These are phyloP conservation scores for Colletotrichum horii DNA, from an alignment of 2,329 filamentous ascomycete species.

Conservation along the genomic window DNA sequence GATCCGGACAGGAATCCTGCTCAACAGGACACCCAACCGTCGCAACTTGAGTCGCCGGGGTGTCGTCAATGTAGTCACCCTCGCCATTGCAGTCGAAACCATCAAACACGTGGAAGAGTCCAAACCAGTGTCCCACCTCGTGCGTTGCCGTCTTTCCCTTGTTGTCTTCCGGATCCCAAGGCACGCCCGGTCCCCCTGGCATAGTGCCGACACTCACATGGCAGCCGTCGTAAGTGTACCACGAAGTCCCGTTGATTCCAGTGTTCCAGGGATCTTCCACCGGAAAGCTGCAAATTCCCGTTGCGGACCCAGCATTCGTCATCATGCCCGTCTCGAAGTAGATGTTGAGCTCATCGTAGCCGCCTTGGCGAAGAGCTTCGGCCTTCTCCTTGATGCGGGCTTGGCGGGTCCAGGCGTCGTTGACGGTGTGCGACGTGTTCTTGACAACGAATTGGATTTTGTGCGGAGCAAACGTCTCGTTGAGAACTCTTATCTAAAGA, in stretches of 20 bases:
- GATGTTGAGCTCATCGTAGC: conserved; percentile 44
- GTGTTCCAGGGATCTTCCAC: conserved; percentile 19
- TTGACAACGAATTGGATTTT: conserved; percentile 17
- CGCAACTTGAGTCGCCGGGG: conserved; percentile 28
- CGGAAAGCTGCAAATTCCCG: conserved; percentile 49
- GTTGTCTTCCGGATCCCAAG: conserved; percentile 25
- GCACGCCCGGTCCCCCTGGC: conserved; percentile 13
- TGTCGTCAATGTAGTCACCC: conserved; percentile 40
- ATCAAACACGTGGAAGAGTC: conserved; percentile 47
- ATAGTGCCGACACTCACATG: conserved; percentile 22
- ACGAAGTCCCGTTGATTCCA: conserved; percentile 6
- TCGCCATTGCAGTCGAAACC: conserved; percentile 32
- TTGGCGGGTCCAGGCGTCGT: conserved; percentile 7
- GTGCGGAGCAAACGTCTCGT: conserved; percentile 7
- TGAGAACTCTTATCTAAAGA: conserved; percentile 8
- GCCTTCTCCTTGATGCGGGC: conserved; percentile 10
- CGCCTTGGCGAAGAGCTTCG: conserved; percentile 33
- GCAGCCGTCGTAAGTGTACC: conserved; percentile 21
- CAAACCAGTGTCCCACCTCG: conserved; percentile 50
- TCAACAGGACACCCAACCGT: conserved; percentile 34
- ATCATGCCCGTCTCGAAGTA: conserved; percentile 37
- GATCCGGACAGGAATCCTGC: conserved; percentile 31
- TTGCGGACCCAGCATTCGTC: conserved; percentile 21
- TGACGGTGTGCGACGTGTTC: conserved; percentile 2
- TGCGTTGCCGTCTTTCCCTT: conserved; percentile 31